Evolutionary conservation across 2,329 filamentous ascomycete genomes (phyloP).

Genomic region (Purpureocillium lavendulum): DNA sequence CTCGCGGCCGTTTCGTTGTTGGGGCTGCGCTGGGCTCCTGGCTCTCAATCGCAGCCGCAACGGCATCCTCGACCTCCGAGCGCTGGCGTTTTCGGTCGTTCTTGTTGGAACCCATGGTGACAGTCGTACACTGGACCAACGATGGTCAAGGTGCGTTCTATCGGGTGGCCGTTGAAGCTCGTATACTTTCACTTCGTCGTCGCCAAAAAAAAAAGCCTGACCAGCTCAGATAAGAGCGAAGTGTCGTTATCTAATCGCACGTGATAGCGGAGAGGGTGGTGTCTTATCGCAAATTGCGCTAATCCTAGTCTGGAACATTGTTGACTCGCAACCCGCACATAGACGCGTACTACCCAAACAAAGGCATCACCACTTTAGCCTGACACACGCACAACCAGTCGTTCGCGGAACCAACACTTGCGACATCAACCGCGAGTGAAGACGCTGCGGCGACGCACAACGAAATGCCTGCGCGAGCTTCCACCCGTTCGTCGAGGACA

Average conservation of each 20-base stretch:
- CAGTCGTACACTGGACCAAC: background rate
- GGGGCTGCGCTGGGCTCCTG: constrained; percentile 21
- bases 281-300: constrained; percentile 9
- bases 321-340: constrained; percentile 18
- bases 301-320: constrained; percentile 21
- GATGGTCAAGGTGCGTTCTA: background rate
- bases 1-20: constrained; percentile 45
- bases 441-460: background rate
- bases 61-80: constrained; percentile 21
- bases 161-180: background rate
- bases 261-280: constrained; percentile 17
- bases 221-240: too few relatives aligned
- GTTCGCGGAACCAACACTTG: background rate
- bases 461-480: constrained; percentile 42
- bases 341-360: constrained; percentile 19
- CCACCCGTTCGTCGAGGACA: constrained; percentile 36
- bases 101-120: constrained; percentile 18
- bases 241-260: constrained; percentile 18
- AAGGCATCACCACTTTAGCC: constrained; percentile 6
- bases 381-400: constrained; percentile 1
- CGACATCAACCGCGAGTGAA: background rate
- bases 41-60: constrained; percentile 19
- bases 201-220: too few relatives aligned
- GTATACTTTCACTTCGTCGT: too few relatives aligned
- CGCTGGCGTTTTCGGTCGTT: constrained; percentile 27